Conservation (phyloP, 116 monocot species). For the Trichopus zeylanicus region DNA sequence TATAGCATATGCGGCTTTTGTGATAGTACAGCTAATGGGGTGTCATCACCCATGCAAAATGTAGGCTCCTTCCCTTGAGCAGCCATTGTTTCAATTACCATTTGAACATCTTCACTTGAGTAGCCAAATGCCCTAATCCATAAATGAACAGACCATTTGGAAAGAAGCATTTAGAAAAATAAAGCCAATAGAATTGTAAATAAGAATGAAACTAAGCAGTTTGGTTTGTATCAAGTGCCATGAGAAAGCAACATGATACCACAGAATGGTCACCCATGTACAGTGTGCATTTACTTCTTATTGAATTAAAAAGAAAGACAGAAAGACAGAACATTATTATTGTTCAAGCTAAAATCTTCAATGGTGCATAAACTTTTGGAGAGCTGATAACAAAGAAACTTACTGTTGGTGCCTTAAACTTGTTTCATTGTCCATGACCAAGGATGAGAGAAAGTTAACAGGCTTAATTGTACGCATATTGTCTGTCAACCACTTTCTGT, state of each 20-base stretch:
- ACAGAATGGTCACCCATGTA: no score
- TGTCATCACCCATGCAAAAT: constrained; percentile 99
- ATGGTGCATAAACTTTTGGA: no score
- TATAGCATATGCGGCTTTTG: constrained; percentile 88
- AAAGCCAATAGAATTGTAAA: no score
- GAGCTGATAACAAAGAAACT: constrained; percentile 10
- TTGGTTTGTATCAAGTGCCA: no score
- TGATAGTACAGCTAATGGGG: constrained; percentile 84
- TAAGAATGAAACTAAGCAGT: no score
- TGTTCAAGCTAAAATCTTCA: no score
- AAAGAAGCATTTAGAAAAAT: background rate
- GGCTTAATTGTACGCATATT: constrained; percentile 76
- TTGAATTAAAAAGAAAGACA: no score
- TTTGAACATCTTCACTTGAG: constrained; percentile 99
- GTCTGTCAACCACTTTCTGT: constrained; percentile 78
- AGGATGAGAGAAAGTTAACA: constrained; percentile 78
- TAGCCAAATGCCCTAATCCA: constrained; percentile 85
- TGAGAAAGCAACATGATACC: no score
- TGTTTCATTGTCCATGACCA: constrained; percentile 72
- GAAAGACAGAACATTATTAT: no score
- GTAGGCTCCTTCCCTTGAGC: constrained; percentile 99
- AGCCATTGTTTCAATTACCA: constrained; percentile 99
- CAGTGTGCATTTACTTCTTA: no score
- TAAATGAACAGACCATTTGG: background rate
- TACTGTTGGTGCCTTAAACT: constrained; percentile 91